These are phyloP conservation scores for Mycena galericulata DNA, from an alignment of 768 basidiomycete species.

Conservation along the genomic window DNA sequence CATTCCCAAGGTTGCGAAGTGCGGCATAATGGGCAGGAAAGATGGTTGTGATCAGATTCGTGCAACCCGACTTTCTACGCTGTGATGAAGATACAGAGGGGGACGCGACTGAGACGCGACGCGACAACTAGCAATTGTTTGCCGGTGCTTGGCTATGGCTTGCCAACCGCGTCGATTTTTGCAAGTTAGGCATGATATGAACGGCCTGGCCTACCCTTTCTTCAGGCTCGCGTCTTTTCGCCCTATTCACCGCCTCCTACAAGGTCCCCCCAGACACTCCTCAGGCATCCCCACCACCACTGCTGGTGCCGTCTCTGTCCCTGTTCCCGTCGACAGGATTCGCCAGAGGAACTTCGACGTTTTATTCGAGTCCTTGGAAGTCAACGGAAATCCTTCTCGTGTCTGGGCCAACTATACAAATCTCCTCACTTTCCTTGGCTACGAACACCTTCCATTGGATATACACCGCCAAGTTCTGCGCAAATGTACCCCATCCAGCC, in stretches of 20 bases:
- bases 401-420: constrained; percentile 77
- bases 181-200: constrained; percentile 1
- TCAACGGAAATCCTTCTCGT: constrained; percentile 54
- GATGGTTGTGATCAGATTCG: too few species aligned
- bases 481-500: constrained; percentile 65
- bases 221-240: constrained; percentile 15
- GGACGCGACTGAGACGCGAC: too few species aligned
- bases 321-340: constrained; percentile 27
- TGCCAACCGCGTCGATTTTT: constrained; percentile 8
- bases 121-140: too few species aligned
- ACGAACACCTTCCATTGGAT: constrained; percentile 67
- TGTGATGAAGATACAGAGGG: too few species aligned
- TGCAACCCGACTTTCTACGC: too few species aligned
- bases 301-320: background rate
- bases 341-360: constrained; percentile 33
- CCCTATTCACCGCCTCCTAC: constrained; percentile 21
- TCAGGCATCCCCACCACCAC: constrained; percentile 9
- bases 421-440: constrained; percentile 61
- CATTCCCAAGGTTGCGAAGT: constrained; percentile 83
- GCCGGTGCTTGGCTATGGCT: constrained; percentile 1
- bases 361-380: constrained; percentile 27
- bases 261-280: constrained; percentile 17
- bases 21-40: constrained; percentile 19
- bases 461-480: constrained; percentile 79
- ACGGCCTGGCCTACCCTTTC: constrained; percentile 16